A percentile compares a stretch with the other conserved stretches of the same genome.
phyloP scores from a whole-genome alignment of 2,329 filamentous ascomycete species.

The Aspergillus caelatus region DNA sequence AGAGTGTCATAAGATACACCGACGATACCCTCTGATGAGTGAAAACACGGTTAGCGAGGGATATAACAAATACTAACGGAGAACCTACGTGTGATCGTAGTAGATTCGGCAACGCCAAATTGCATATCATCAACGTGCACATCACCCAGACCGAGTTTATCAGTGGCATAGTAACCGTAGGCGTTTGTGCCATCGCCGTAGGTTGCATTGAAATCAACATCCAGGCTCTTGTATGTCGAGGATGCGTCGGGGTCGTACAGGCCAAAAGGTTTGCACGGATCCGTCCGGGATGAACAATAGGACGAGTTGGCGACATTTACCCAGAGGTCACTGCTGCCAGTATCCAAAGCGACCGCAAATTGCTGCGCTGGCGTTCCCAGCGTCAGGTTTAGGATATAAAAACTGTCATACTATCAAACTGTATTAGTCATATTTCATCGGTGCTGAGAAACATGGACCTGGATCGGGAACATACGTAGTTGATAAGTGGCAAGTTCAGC shows the following conservation, averaged over 20 bases:
- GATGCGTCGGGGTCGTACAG: constrained; percentile 71
- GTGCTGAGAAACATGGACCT: background rate
- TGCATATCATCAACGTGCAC: constrained; percentile 10
- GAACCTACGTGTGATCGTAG: constrained; percentile 45
- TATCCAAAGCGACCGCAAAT: constrained; percentile 59
- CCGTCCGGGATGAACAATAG: constrained; percentile 55
- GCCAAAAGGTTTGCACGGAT: constrained; percentile 64
- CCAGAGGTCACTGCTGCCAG: constrained; percentile 63
- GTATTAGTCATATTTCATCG: background rate
- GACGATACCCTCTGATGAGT: constrained; percentile 59
- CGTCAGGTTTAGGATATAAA: constrained; percentile 44
- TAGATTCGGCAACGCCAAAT: constrained; percentile 13
- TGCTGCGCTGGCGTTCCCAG: constrained; percentile 58
- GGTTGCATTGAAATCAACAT: constrained; percentile 76
- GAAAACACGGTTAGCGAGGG: background rate
- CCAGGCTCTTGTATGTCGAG: constrained; percentile 71
- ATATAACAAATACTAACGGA: constrained; percentile 62
- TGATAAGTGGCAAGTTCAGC: background rate
- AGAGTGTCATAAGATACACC: constrained; percentile 73
- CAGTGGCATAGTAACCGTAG: constrained; percentile 68
- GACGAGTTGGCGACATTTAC: constrained; percentile 65
- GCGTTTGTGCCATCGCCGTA: constrained; percentile 79
- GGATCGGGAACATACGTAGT: background rate
- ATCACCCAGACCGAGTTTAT: constrained; percentile 12
- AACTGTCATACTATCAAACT: background rate